Conservation (phyloP, 2,329 filamentous ascomycete species). For the Xylariaceae sp. region DNA sequence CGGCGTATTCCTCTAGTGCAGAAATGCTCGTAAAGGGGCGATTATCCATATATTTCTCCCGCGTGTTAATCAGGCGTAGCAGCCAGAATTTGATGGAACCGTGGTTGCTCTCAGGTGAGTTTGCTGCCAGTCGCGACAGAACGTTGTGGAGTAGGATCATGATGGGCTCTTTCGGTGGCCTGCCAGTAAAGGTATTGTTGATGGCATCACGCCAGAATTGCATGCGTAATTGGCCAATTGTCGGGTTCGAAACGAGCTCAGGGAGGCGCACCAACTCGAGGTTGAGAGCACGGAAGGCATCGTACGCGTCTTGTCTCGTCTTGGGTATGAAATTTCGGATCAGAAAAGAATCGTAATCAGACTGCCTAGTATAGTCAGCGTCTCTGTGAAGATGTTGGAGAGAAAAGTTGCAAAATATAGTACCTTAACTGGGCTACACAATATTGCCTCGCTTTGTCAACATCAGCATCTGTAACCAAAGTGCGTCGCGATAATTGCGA, state of each 20-base stretch:
- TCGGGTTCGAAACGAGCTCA: slow-evolving; percentile 86
- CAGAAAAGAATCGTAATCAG: slow-evolving; percentile 87
- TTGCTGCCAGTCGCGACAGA: slow-evolving; percentile 63
- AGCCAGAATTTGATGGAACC: slow-evolving; percentile 74
- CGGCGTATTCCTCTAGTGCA: slow-evolving; percentile 84
- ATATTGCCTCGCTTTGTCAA: slow-evolving; percentile 59
- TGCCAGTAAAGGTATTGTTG: slow-evolving; percentile 74
- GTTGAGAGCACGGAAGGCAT: slow-evolving; percentile 90
- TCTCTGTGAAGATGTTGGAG: background rate
- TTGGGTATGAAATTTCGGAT: slow-evolving; percentile 83
- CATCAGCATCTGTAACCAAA: slow-evolving; percentile 57
- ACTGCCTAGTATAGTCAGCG: slow-evolving; percentile 63
- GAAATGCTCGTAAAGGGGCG: slow-evolving; percentile 77
- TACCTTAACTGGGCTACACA: slow-evolving; percentile 61
- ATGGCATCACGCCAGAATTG: slow-evolving; percentile 95
- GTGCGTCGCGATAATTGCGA: slow-evolving; percentile 38
- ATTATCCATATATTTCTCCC: slow-evolving; percentile 84
- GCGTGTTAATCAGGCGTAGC: slow-evolving; percentile 76
- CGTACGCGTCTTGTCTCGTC: slow-evolving; percentile 79
- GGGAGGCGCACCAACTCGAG: slow-evolving; percentile 89
- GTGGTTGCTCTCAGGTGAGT: slow-evolving; percentile 47
- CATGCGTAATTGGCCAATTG: slow-evolving; percentile 85
- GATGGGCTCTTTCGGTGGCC: slow-evolving; percentile 88
- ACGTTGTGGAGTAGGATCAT: slow-evolving; percentile 81
- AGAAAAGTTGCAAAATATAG: slow-evolving; percentile 4